Conservation (phyloP, 2,329 filamentous ascomycete genomes). For the Truncatella angustata region DNA sequence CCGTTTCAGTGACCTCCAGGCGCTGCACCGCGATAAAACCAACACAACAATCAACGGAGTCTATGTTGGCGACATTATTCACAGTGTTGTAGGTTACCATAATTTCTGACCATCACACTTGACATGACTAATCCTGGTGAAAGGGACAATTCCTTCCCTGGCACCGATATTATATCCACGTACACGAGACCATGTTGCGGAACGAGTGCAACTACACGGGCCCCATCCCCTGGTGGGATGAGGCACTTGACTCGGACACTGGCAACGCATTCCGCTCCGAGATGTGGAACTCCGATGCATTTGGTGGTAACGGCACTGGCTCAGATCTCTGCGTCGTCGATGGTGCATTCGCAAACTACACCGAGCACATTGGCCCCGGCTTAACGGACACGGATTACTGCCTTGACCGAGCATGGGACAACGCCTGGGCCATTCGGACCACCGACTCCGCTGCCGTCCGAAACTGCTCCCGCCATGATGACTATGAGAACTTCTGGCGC, state of each 20-base stretch:
- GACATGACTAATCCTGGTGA: not conserved
- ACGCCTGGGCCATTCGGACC: not conserved
- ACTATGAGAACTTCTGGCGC: not conserved
- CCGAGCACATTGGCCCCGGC: slow-evolving; percentile 26
- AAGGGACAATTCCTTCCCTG: slow-evolving; percentile 9
- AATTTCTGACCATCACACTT: not conserved
- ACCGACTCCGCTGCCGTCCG: not conserved
- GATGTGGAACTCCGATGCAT: slow-evolving; percentile 27
- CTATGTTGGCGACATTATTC: not conserved
- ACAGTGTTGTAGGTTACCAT: not conserved
- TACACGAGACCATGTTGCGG: slow-evolving; percentile 3
- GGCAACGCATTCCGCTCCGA: slow-evolving; percentile 22
- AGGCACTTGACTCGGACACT: slow-evolving; percentile 19
- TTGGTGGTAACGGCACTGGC: slow-evolving; percentile 29
- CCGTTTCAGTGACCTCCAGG: not conserved
- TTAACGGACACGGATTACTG: slow-evolving; percentile 20
- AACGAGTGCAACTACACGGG: slow-evolving; percentile 9
- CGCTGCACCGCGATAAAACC: not conserved
- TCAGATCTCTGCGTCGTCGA: slow-evolving; percentile 26
- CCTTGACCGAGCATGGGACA: slow-evolving; percentile 16
- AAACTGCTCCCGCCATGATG: not conserved
- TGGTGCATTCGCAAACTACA: slow-evolving; percentile 33
- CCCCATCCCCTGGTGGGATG: slow-evolving; percentile 1
- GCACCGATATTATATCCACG: slow-evolving; percentile 7
- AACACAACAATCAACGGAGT: not conserved